phyloP scores from a whole-genome alignment of 768 basidiomycete genomes.

The Clavulina sp. region DNA sequence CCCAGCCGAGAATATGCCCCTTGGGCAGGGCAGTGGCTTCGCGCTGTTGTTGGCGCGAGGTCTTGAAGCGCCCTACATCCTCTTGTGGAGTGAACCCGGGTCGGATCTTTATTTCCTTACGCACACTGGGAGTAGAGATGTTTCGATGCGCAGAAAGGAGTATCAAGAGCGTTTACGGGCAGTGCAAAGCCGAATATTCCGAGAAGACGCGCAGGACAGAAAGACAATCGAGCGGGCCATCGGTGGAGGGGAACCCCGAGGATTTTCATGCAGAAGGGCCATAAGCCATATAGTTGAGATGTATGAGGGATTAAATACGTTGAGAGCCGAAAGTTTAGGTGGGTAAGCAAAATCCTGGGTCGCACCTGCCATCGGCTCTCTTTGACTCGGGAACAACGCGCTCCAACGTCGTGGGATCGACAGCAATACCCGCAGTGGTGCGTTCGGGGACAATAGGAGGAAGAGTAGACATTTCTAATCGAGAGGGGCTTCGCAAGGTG shows the following conservation, averaged over 20 bases:
- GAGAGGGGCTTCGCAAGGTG: neutral
- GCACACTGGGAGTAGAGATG: constrained; percentile 31
- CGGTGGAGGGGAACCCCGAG: neutral
- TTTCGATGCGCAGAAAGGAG: neutral
- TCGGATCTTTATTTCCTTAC: constrained; percentile 77
- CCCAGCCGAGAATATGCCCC: constrained; percentile 73
- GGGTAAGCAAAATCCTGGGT: constrained; percentile 10
- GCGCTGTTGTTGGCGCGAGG: constrained; percentile 55
- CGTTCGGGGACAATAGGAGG: constrained; percentile 61
- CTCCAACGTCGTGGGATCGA: constrained; percentile 74
- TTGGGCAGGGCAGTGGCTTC: constrained; percentile 48
- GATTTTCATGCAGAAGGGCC: neutral
- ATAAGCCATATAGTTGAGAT: neutral
- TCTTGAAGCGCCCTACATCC: constrained; percentile 74
- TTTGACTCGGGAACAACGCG: constrained; percentile 75
- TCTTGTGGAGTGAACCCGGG: constrained; percentile 93
- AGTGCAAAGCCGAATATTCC: no score
- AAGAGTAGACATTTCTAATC: constrained; percentile 27
- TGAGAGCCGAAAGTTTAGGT: neutral
- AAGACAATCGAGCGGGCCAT: neutral
- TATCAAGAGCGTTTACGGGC: no score
- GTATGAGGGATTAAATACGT: neutral
- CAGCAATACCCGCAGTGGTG: constrained; percentile 56
- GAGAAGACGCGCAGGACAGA: neutral
- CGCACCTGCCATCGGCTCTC: constrained; percentile 75